Conservation (phyloP, 768 basidiomycete species). For the Rhodotorula babjevae region DNA sequence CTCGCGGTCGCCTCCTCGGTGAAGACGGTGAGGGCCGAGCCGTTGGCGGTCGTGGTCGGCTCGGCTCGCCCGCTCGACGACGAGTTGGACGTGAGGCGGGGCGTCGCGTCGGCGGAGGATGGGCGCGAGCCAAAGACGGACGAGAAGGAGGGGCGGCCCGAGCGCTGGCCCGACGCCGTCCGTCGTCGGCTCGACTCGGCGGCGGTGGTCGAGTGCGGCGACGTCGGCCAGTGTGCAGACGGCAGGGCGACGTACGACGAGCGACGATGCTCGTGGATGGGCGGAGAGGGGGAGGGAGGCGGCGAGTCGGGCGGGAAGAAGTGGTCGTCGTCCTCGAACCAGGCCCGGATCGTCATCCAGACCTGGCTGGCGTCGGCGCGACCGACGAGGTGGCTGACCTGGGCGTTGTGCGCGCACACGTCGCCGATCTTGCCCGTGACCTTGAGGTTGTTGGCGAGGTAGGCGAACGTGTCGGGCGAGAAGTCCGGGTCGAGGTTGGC, state of each 20-base stretch:
- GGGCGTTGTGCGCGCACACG: constrained; percentile 28
- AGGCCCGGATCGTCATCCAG: constrained; percentile 28
- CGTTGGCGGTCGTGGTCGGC: neutral
- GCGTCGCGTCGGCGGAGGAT: neutral
- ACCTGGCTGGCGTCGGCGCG: constrained; percentile 33
- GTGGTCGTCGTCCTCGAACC: constrained; percentile 23
- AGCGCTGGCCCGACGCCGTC: neutral
- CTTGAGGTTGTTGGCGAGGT: constrained; percentile 26
- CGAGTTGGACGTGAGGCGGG: neutral
- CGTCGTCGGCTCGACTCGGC: neutral
- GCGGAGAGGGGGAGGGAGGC: neutral
- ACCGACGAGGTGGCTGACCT: constrained; percentile 9
- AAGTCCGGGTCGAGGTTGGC: constrained; percentile 29
- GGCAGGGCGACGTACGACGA: no score
- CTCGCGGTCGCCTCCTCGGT: constrained; percentile 31
- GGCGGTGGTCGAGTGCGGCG: neutral
- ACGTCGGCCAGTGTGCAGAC: neutral
- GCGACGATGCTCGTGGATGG: no score
- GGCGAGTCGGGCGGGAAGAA: constrained; percentile 13
- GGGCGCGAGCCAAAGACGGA: constrained; percentile 2
- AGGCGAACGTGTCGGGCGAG: constrained; percentile 15
- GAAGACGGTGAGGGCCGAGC: constrained; percentile 21
- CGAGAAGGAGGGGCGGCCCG: constrained; percentile 3
- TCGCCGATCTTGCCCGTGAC: constrained; percentile 20
- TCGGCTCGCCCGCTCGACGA: neutral